These are phyloP conservation scores for Fusarium nygamai DNA, from an alignment of 2,329 filamentous ascomycete genomes.

Conservation along the genomic window DNA sequence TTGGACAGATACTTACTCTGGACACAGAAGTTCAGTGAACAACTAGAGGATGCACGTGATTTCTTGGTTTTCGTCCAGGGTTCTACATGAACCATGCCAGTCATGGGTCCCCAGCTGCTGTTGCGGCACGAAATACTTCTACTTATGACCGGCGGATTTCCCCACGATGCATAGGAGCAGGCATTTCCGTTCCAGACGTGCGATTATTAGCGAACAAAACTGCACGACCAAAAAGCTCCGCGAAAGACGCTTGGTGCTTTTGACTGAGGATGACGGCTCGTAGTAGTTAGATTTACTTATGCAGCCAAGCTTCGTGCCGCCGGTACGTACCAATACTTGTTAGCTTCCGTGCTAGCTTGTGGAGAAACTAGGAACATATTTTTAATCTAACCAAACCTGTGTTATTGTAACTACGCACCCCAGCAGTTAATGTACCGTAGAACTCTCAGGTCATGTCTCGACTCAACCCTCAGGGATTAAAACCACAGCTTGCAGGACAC, in stretches of 20 bases:
- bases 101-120: background rate
- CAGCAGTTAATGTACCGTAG: background rate
- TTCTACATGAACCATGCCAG: background rate
- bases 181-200: too few species aligned
- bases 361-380: background rate
- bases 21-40: background rate
- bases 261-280: background rate
- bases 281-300: background rate
- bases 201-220: background rate
- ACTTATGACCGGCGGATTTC: background rate
- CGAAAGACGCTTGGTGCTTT: background rate
- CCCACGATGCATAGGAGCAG: background rate
- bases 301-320: slow-evolving; percentile 3
- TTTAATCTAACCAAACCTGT: background rate
- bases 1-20: background rate
- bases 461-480: background rate
- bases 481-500: background rate
- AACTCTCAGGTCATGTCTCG: slow-evolving; percentile 1
- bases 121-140: background rate
- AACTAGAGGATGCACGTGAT: background rate
- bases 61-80: background rate
- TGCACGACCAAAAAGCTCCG: background rate
- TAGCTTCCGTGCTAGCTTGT: slow-evolving; percentile 14
- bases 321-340: background rate
- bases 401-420: background rate